These are phyloP conservation scores for Auricularia sp. DNA, from an alignment of 768 basidiomycete species.

Conservation along the genomic window DNA sequence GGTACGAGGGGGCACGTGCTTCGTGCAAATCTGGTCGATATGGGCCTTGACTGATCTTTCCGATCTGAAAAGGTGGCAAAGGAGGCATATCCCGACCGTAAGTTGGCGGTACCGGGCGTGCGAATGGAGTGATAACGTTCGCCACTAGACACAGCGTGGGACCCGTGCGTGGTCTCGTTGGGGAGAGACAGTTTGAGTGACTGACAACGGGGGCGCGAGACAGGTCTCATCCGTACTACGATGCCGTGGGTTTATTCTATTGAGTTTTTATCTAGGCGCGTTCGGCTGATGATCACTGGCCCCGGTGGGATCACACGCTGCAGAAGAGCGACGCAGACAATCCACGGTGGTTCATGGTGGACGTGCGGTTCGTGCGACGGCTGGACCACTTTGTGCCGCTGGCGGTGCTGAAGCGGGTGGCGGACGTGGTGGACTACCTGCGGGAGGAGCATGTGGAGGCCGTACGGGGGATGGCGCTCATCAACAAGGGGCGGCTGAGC, in stretches of 20 bases:
- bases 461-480: constrained; percentile 71
- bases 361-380: constrained; percentile 56
- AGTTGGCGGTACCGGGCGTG: constrained; percentile 20
- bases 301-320: neutral
- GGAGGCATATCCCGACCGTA: constrained; percentile 86
- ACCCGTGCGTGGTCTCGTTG: constrained; percentile 35
- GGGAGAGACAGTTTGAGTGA: neutral
- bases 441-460: constrained; percentile 48
- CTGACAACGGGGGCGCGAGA: neutral
- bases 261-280: too few relatives aligned
- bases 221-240: constrained; percentile 71
- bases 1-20: constrained; percentile 29
- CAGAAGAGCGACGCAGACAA: constrained; percentile 69
- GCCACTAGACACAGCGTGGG: constrained; percentile 77
- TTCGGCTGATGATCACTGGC: neutral
- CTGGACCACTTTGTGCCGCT: constrained; percentile 69
- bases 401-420: constrained; percentile 58
- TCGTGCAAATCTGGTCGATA: neutral
- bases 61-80: constrained; percentile 21
- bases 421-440: constrained; percentile 56
- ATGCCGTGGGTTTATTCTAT: constrained; percentile 38
- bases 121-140: neutral
- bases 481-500: constrained; percentile 73
- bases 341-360: constrained; percentile 93
- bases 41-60: constrained; percentile 37